These are phyloP conservation scores for Boletus subcaerulescens DNA, from an alignment of 768 basidiomycete genomes.

Conservation along the genomic window DNA sequence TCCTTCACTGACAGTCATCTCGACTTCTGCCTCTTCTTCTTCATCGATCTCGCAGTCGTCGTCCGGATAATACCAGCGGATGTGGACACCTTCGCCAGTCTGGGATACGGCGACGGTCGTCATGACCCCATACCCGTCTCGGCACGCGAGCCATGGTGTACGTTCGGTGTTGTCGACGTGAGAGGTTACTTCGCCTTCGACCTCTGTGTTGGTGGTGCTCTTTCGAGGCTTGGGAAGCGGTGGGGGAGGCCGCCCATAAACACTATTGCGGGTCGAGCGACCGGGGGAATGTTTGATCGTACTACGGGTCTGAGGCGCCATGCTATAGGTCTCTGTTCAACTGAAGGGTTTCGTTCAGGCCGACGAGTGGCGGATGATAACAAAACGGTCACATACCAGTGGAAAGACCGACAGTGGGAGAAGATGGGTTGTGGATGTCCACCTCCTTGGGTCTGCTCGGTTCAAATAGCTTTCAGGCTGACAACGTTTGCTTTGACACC, in stretches of 20 bases:
- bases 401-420: neutral
- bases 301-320: constrained; percentile 29
- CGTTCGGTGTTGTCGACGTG: neutral
- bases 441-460: neutral
- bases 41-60: constrained; percentile 6
- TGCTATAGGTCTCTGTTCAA: constrained; percentile 3
- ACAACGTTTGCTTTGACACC: constrained; percentile 15
- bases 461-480: constrained; percentile 22
- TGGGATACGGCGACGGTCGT: constrained; percentile 17
- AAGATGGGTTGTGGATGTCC: neutral
- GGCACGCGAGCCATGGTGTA: constrained; percentile 20
- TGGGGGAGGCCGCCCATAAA: constrained; percentile 14
- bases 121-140: constrained; percentile 11
- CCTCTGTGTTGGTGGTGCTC: neutral
- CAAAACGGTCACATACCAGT: constrained; percentile 1
- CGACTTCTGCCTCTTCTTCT: constrained; percentile 1
- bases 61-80: constrained; percentile 19
- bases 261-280: constrained; percentile 23
- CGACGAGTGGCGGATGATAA: neutral
- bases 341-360: neutral
- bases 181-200: neutral
- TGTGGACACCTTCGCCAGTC: constrained; percentile 20
- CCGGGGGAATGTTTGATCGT: constrained; percentile 13
- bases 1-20: constrained; percentile 16
- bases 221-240: constrained; percentile 8